Evolutionary conservation across 495 filamentous ascomycete species (phyloP).

Genomic region (Ramalina peruviana): DNA sequence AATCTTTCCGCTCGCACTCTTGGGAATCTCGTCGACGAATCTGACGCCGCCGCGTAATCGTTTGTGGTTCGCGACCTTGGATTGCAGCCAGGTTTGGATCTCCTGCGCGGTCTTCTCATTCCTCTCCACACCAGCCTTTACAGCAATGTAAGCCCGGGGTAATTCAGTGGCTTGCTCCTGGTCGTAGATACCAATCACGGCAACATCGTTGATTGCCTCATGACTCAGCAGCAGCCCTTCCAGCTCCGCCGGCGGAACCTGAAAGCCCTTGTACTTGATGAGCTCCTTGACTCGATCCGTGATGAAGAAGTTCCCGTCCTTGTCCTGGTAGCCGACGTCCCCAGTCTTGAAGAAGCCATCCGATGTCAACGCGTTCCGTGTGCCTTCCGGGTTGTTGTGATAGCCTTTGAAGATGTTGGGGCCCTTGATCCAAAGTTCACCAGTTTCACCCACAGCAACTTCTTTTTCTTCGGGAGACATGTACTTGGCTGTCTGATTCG

Average conservation of each 20-base stretch:
- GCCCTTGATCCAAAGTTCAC: slow-evolving; percentile 49
- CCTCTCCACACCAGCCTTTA: slow-evolving; percentile 37
- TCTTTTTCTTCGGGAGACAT: slow-evolving; percentile 49
- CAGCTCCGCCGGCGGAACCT: slow-evolving; percentile 77
- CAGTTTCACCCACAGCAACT: slow-evolving; percentile 41
- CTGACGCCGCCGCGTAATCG: slow-evolving; percentile 65
- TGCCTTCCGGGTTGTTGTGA: slow-evolving; percentile 55
- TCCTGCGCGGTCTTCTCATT: slow-evolving; percentile 43
- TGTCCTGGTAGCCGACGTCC: slow-evolving; percentile 48
- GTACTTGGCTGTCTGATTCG: slow-evolving; percentile 75
- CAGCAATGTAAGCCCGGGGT: slow-evolving; percentile 71
- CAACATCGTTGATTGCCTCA: slow-evolving; percentile 63
- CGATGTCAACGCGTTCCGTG: slow-evolving; percentile 42
- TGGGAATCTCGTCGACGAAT: slow-evolving; percentile 74
- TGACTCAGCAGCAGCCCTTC: slow-evolving; percentile 66
- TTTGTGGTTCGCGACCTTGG: slow-evolving; percentile 58
- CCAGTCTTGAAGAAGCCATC: slow-evolving; percentile 53
- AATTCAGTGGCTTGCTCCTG: slow-evolving; percentile 61
- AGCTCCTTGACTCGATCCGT: slow-evolving; percentile 84
- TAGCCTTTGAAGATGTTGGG: slow-evolving; percentile 64
- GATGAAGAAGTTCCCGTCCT: slow-evolving; percentile 51
- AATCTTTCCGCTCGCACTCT: slow-evolving; percentile 80
- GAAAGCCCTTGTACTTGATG: slow-evolving; percentile 80
- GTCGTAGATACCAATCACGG: slow-evolving; percentile 71
- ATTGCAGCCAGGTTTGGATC: slow-evolving; percentile 48